Conservation (phyloP, 306 rosid genomes). For the Cicer chorassanicum region DNA sequence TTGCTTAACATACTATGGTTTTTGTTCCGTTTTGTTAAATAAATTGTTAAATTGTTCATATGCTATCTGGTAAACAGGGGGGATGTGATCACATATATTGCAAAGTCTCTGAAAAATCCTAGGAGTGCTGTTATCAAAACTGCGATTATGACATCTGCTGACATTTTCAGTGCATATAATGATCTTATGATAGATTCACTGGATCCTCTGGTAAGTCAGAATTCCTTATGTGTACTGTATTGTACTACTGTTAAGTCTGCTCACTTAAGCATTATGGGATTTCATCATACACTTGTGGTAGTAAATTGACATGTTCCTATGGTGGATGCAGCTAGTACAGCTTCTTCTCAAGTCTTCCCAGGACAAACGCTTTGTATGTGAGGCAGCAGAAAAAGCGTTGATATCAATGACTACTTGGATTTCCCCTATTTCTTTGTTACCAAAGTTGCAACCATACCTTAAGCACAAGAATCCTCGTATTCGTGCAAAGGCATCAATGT, state of each 20-base stretch:
- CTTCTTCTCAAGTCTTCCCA: constrained; percentile 98
- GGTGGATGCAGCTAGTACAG: constrained; percentile 76
- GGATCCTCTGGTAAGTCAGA: constrained; percentile 81
- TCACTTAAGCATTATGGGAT: constrained; percentile 38
- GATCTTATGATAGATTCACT: constrained; percentile 79
- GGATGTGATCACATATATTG: constrained; percentile 74
- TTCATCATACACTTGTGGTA: constrained; percentile 9
- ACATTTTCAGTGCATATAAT: constrained; percentile 78
- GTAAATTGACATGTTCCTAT: constrained; percentile 26
- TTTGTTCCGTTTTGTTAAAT: not conserved
- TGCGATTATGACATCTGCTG: constrained; percentile 95
- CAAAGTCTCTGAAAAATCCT: constrained; percentile 85
- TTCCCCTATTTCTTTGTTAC: constrained; percentile 76
- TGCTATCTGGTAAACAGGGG: constrained; percentile 62
- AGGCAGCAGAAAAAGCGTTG: constrained; percentile 94
- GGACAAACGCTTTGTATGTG: constrained; percentile 98
- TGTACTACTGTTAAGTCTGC: not conserved
- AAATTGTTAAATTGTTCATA: constrained; percentile 32
- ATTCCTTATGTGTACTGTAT: constrained; percentile 26
- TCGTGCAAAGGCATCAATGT: constrained; percentile 92
- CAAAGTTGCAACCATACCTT: constrained; percentile 86
- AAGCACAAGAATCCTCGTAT: constrained; percentile 89
- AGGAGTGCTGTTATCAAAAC: constrained; percentile 98
- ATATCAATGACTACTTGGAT: constrained; percentile 81
- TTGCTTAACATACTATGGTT: not conserved